Base-by-base conservation (phyloP, 768 basidiomycete genomes). In the Lyophyllum decastes region DNA sequence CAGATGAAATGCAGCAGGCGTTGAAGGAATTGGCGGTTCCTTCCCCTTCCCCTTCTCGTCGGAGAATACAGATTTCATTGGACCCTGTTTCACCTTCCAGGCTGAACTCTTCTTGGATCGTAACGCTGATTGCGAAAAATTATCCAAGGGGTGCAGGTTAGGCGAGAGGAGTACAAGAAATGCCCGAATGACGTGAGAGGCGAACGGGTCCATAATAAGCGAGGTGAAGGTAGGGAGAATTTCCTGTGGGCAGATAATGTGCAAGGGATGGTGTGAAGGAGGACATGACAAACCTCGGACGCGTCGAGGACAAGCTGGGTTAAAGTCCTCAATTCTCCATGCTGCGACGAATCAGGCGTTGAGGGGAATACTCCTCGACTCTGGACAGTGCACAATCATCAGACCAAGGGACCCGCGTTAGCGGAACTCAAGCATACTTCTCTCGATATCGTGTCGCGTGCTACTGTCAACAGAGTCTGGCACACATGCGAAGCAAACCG, bases 401-500 rank as follows among this genome's bases (percentile, higher is more conserved):
- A 22, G 21, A 30, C 30, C 4, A 30, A 30, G 5, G 30, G 10
- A 30, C 4, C 30, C 4, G 30, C 10, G 4, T 30, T 30, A 30
- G 5, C n/a, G n/a, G 40, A 22, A 24, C 12, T n/a, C 21, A 35
- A 43, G 40, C 57, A 25, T 60, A 89, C 90, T 81, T 93, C 92
- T 69, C 91, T 78, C 24, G 82, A 75, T 44, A 92, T 72, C 0
- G 90, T 90, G 44, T 86, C 80, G 26, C 66, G 66, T 6, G 85
- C 83, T 22, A 92, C 83, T 1, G 80, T 81, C 62, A 98, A 80
- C 61, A 97, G 74, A 0, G 94, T 98, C 71, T 98, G 94, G 64
- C 90, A 90, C 7, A 97, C 95, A 83, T 98, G 95, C 24, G 95
- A 96, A 16, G 90, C 94, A 76, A 97, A 98, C 26, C 95, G 84